Conservation (phyloP, 345 rosid genomes). For the Salix viminalis region DNA sequence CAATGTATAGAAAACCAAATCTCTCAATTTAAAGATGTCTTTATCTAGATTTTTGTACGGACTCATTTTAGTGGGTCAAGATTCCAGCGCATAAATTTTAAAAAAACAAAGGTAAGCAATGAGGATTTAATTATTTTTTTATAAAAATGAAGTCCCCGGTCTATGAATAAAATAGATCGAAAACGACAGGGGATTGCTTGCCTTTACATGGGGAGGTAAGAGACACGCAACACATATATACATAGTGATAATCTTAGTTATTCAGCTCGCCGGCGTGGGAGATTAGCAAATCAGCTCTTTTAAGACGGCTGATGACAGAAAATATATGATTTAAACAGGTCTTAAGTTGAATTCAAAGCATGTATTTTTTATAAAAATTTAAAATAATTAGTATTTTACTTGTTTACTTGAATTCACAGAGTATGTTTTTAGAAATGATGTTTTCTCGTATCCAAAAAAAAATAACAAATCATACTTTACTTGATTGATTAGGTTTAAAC, state of each 20-base stretch:
- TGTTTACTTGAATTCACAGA: accelerated
- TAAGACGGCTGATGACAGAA: too few relatives aligned
- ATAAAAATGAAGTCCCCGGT: neutral
- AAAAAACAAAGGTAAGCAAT: neutral
- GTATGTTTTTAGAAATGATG: too few relatives aligned
- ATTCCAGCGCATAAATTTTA: neutral
- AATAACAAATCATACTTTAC: too few relatives aligned
- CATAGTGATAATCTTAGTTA: too few relatives aligned
- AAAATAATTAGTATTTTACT: too few relatives aligned
- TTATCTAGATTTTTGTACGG: neutral
- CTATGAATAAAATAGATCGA: neutral
- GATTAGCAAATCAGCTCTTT: too few relatives aligned
- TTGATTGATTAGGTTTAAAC: too few relatives aligned
- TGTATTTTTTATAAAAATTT: too few relatives aligned
- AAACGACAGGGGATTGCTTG: neutral
- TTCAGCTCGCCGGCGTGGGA: too few relatives aligned
- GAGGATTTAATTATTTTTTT: neutral
- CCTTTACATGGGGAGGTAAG: neutral
- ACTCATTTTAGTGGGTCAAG: neutral
- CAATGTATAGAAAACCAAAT: neutral
- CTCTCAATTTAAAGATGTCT: neutral
- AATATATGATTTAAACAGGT: too few relatives aligned
- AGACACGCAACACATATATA: neutral
- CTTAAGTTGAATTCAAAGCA: too few relatives aligned
- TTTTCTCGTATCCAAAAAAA: too few relatives aligned